Percentiles rank a stretch among this genome's conserved stretches.
These are phyloP conservation scores for Capsicum rhomboideum DNA, from an alignment of 257 asterid genomes.

Conservation along the genomic window DNA sequence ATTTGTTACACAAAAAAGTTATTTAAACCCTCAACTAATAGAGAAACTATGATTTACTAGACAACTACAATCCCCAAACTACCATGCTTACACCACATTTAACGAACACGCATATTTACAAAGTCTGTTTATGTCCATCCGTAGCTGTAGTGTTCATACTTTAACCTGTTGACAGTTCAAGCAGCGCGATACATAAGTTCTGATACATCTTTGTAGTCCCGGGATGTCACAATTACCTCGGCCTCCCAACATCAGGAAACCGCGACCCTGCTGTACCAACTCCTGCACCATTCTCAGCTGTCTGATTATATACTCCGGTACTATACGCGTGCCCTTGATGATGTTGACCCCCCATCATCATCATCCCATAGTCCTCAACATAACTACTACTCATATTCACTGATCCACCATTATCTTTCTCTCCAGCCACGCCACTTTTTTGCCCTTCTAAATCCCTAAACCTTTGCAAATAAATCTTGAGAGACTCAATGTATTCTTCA, in stretches of 20 bases:
- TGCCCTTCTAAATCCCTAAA: slow-evolving; percentile 64
- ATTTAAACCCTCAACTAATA: background rate
- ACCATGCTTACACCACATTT: background rate
- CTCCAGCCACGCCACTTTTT: slow-evolving; percentile 46
- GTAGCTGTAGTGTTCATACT: background rate
- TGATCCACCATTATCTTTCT: slow-evolving; percentile 20
- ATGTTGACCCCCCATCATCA: slow-evolving; percentile 6
- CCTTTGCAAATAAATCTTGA: slow-evolving; percentile 51
- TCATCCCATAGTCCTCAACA: slow-evolving; percentile 20
- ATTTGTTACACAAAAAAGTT: background rate
- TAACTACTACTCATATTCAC: slow-evolving; percentile 24
- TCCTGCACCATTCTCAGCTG: slow-evolving; percentile 25
- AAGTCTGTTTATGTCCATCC: background rate
- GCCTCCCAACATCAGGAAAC: slow-evolving; percentile 21
- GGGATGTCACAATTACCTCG: slow-evolving; percentile 1
- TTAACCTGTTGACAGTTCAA: background rate
- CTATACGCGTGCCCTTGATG: slow-evolving; percentile 25
- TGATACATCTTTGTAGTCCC: background rate
- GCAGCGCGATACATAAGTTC: background rate
- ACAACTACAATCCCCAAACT: background rate
- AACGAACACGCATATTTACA: background rate
- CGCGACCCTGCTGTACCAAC: slow-evolving; percentile 26
- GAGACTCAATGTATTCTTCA: slow-evolving; percentile 59
- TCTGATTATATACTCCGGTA: slow-evolving; percentile 12
- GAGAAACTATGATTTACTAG: background rate